Evolutionary conservation across 176 grass and related monocot genomes (phyloP), one percentile per base, ranked within the genome.

Genomic region (Raddia guianensis): DNA sequence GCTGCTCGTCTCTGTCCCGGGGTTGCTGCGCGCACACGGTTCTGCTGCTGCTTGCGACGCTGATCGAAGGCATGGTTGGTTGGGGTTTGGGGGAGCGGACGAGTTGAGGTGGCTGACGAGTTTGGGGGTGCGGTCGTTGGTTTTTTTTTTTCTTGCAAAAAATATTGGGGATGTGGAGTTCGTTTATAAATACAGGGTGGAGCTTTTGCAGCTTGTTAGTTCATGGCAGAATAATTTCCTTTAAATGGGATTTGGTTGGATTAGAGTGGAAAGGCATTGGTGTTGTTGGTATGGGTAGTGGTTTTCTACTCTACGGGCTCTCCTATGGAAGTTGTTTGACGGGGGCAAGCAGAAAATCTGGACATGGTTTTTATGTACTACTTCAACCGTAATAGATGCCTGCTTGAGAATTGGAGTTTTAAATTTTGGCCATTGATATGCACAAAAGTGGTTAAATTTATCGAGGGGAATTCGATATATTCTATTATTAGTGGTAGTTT

Each of bases 171-270:
- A 46, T 73, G 65, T 14, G 10, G 40, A 66, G 48, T 59, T 59
- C 44, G 47, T 3, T 42, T 73, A 10, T 11, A 44, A 13, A 55
- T 73, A 53, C 13, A 15, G 6, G 7, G 62, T 7, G 40, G 42
- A 42, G 57, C 77, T 66, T 77, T 70, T 54, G 42, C 50, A 34
- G 47, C 13, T 76, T 70, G 40, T 60, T 63, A 37, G 40, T 13
- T 13, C 55, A 49, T 27, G 27, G 7, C 18, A 7, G 12, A 18
- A 40, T 14, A 21, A 51, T 33, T 37, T 5, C 48, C 19, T 34
- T 72, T 7, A 72, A 15, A 45, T 12, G 5, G 5, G 47, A 72
- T 54, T 46, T 37, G 15, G 20, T 64, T 49, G 63, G 34, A 40
- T 85, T 65, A 73, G 12, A 7, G 20, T 56, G 9, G 15, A 56